These are phyloP conservation scores for Draba incana DNA, from an alignment of 345 rosid genomes.

Conservation along the genomic window DNA sequence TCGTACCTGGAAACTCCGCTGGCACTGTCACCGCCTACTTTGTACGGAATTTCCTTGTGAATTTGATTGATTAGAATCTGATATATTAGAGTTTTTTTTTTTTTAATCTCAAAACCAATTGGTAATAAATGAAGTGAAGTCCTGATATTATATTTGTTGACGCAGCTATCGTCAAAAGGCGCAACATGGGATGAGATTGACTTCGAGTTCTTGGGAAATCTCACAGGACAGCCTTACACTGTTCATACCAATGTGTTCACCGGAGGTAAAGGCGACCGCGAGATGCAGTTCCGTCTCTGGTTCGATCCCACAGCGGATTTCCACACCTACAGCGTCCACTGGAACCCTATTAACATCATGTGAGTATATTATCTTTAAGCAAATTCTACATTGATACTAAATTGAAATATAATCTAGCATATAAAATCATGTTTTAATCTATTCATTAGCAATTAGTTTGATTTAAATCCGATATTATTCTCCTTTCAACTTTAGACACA, in stretches of 20 bases:
- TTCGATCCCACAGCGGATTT: constrained; percentile 64
- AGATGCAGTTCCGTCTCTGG: constrained; percentile 69
- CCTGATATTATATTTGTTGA: constrained; percentile 5
- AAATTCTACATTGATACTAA: background rate
- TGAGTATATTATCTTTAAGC: constrained; percentile 26
- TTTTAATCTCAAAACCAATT: background rate
- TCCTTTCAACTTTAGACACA: background rate
- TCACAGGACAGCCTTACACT: constrained; percentile 60
- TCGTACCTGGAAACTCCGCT: constrained; percentile 54
- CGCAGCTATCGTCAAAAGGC: constrained; percentile 56
- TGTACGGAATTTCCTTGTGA: constrained; percentile 33
- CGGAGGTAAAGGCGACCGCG: constrained; percentile 63
- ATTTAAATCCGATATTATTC: background rate
- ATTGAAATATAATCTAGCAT: background rate
- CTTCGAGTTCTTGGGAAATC: constrained; percentile 70
- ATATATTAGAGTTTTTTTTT: background rate
- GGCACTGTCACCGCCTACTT: constrained; percentile 52
- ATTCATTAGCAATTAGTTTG: background rate
- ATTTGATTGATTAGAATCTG: background rate
- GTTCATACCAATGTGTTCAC: constrained; percentile 67
- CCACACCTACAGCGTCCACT: constrained; percentile 64
- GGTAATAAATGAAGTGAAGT: background rate
- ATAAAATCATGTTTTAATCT: background rate
- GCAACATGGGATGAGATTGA: constrained; percentile 65
- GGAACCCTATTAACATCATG: constrained; percentile 62